Conservation (phyloP, 805 yeast species). For the Wickerhamomyces bisporus region DNA sequence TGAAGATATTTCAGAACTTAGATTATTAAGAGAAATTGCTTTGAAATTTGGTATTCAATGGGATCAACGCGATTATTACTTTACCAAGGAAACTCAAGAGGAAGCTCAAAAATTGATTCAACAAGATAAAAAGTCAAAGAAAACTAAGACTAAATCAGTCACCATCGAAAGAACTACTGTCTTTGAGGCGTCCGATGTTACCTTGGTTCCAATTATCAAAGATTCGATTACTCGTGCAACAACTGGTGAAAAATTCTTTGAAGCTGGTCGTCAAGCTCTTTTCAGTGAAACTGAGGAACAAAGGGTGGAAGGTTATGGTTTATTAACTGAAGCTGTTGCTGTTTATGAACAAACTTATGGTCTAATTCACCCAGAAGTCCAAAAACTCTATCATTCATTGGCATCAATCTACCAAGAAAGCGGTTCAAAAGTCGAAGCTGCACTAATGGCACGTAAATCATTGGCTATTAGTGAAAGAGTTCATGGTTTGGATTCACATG, state of each 20-base stretch:
- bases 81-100: slow-evolving; percentile 35
- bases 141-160: slow-evolving; percentile 4
- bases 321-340: slow-evolving; percentile 64
- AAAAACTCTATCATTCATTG: slow-evolving; percentile 58
- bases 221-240: slow-evolving; percentile 61
- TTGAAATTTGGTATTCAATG: slow-evolving; percentile 84
- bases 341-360: slow-evolving; percentile 85
- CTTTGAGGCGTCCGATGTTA: slow-evolving; percentile 56
- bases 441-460: slow-evolving; percentile 61
- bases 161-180: slow-evolving; percentile 30
- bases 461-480: slow-evolving; percentile 73
- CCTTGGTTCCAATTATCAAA: slow-evolving; percentile 72
- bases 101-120: slow-evolving; percentile 25
- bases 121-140: slow-evolving; percentile 31
- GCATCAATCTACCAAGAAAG: slow-evolving; percentile 64
- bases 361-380: slow-evolving; percentile 70
- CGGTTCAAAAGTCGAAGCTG: slow-evolving; percentile 53
- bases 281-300: slow-evolving; percentile 24
- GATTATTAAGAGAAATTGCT: slow-evolving; percentile 65
- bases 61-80: slow-evolving; percentile 38
- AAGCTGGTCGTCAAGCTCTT: slow-evolving; percentile 41
- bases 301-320: slow-evolving; percentile 53
- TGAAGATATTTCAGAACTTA: slow-evolving; percentile 31
- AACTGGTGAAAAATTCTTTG: slow-evolving; percentile 71
- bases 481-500: slow-evolving; percentile 74